Evolutionary conservation across 2,329 filamentous ascomycete genomes (phyloP), one percentile per base, ranked within the genome.

Genomic region (Colletotrichum salicis): DNA sequence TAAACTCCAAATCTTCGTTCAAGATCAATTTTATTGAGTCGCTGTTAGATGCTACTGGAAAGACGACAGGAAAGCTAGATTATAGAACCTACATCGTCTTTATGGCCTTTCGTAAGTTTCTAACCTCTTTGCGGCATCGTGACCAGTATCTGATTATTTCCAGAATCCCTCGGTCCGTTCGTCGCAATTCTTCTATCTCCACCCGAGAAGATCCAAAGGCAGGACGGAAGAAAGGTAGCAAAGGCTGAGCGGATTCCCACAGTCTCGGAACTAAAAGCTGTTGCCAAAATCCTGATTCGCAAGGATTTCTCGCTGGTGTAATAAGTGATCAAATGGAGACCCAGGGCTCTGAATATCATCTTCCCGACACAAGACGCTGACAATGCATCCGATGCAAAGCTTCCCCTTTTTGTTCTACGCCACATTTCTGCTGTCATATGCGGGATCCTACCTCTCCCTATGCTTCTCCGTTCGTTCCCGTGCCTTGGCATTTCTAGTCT

Each of bases 391-490:
- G 51, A 37, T 7, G 10, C 7, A 6, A 33, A 71, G 69, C 2
- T 68, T 67, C 1, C 69, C 54, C 5, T 64, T 66, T 22, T 67
- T 70, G 54, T 68, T 71, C n/a, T 68, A 71, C 55, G 66, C 57
- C 11, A 73, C 64, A 15, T 65, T 70, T 48, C 55, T 67, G 11
- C 74, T 76, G 0, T 75, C 74, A 4, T 77, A 77, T 54, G 74
- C 73, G 15, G 73, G 76, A 5, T 75, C 74, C 0, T 76, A 74
- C 69, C 27, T 76, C n/a, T 73, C 75, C 0, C 60, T 76, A 2
- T 76, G 75, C 65, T 76, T 75, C 48, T 72, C 71, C n/a, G 75
- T 76, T 4, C 65, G 73, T 4, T 64, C 74, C 12, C 71, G 74
- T 12, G 75, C 74, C 7, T 62, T 76, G 1, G 74, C 75, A 3